Evolutionary conservation across 2,329 filamentous ascomycete species (phyloP).

Genomic region (Phialemonium atrogriseum): DNA sequence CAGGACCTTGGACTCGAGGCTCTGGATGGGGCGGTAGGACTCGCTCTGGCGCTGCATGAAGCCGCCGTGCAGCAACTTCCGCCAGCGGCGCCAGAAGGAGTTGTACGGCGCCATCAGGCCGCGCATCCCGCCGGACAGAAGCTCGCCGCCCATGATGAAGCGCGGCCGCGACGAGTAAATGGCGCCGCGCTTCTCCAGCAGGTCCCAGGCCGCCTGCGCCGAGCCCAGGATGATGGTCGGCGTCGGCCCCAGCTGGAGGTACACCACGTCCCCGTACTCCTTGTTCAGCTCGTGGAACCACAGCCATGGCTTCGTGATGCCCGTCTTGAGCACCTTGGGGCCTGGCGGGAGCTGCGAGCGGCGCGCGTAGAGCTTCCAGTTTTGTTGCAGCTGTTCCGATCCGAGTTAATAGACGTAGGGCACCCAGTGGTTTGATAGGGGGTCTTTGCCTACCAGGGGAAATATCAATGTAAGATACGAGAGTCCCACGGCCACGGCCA

Average conservation of each 20-base stretch:
- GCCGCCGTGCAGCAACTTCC: constrained; percentile 32
- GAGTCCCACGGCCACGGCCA: no score
- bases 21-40: constrained; percentile 30
- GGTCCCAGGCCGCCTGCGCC: constrained; percentile 32
- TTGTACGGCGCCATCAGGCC: constrained; percentile 35
- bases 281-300: constrained; percentile 31
- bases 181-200: constrained; percentile 32
- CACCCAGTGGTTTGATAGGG: background rate
- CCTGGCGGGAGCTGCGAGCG: constrained; percentile 29
- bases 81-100: constrained; percentile 32
- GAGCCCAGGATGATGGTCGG: constrained; percentile 33
- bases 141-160: constrained; percentile 36
- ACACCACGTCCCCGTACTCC: constrained; percentile 32
- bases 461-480: constrained; percentile 18
- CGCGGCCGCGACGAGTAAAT: constrained; percentile 35
- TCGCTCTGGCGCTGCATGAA: constrained; percentile 36
- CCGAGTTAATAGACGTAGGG: no score
- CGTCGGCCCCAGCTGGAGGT: constrained; percentile 31
- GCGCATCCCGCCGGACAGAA: constrained; percentile 30
- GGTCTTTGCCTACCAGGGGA: constrained; percentile 15
- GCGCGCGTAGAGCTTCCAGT: constrained; percentile 29
- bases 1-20: constrained; percentile 30
- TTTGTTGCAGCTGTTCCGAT: constrained; percentile 27
- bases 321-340: constrained; percentile 25
- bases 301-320: constrained; percentile 30